These are phyloP conservation scores for Phytopythium kandeliae DNA, from an alignment of 352 stramenopile genomes.

Conservation along the genomic window DNA sequence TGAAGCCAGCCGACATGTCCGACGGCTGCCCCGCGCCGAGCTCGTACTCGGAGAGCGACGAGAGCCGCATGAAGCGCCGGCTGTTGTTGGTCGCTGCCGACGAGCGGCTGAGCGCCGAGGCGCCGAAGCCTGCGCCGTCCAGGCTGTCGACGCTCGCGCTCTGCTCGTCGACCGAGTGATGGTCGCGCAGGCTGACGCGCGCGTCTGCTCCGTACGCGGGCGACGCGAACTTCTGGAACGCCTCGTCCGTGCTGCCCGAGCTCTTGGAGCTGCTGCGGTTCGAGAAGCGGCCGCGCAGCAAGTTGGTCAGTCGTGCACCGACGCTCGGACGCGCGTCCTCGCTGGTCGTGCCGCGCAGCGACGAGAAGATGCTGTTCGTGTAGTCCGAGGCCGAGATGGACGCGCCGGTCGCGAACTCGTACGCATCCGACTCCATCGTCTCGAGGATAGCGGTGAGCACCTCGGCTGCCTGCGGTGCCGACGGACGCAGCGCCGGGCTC, in stretches of 20 bases:
- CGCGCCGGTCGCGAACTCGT: conserved; percentile 22
- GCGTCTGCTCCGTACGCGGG: conserved; percentile 21
- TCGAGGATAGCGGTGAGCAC: conserved; percentile 53
- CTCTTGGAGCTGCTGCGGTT: conserved; percentile 35
- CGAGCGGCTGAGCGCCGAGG: conserved; percentile 15
- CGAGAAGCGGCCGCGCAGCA: conserved; percentile 51
- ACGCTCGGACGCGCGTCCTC: conserved; percentile 29
- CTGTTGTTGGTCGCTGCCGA: conserved; percentile 20
- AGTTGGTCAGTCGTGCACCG: conserved; percentile 52
- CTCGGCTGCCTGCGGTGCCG: conserved; percentile 35
- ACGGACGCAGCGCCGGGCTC: conserved; percentile 30
- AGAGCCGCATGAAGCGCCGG: conserved; percentile 37
- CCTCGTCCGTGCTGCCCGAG: conserved; percentile 19
- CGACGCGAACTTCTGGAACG: conserved; percentile 44
- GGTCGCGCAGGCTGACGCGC: conserved; percentile 20
- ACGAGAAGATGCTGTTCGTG: conserved; percentile 60
- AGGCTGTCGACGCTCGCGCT: conserved; percentile 13
- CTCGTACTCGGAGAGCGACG: conserved; percentile 65
- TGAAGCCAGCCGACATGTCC: conserved; percentile 35
- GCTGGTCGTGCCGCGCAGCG: conserved; percentile 29
- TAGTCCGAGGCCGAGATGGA: conserved; percentile 33
- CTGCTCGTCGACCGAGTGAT: conserved; percentile 21
- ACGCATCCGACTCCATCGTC: conserved; percentile 32
- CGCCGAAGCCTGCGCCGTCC: conserved; percentile 17
- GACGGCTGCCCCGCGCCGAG: conserved; percentile 20